Evolutionary conservation across 2,329 filamentous ascomycete species (phyloP), one percentile per base, ranked within the genome.

Genomic region (Trichophyton mentagrophytes): DNA sequence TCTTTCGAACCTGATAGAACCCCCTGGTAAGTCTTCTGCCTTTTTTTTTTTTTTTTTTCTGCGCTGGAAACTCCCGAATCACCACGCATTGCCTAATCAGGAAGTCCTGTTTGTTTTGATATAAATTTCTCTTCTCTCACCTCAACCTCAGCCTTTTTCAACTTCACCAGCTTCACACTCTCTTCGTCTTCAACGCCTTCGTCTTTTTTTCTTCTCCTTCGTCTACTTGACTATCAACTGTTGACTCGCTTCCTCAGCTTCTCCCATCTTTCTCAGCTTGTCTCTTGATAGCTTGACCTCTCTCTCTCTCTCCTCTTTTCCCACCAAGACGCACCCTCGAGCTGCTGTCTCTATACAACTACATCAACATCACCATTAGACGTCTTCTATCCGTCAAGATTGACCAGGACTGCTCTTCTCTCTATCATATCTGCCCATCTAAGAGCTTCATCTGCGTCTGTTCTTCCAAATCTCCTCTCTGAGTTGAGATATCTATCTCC

Each of bases 41-140:
- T 42, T 42, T n/a, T 15, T 22, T 22, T 22, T 22, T 22, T 13
- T 3, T 42, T 42, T 42, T 15, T 15, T 15, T n/a, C 15, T 40
- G 15, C 38, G 7, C 44, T 22, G 47, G 47, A n/a, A 30, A 51
- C 2, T 30, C 47, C 47, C 47, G 20, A 25, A 25, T 51, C 47
- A 51, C 17, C 15, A 20, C 47, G 20, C 27, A 57, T 57, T 57
- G n/a, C 53, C 53, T 57, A 57, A 57, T 57, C 53, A 30, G 53
- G 53, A 30, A 17, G 15, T 57, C 8, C 13, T 57, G 27, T 13
- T 36, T 57, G 53, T 57, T 40, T 36, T 25, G 20, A 27, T 63
- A 63, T 63, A 61, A 63, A 60, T 56, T 44, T 55, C 46, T 15
- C 30, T 44, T 53, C 44, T 49, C 17, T 40, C 30, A 13, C 55